A percentile compares a stretch with the other conserved stretches of the same genome.
Evolutionary conservation across 2,329 filamentous ascomycete species (phyloP).

Genomic region (Grosmannia serpens): DNA sequence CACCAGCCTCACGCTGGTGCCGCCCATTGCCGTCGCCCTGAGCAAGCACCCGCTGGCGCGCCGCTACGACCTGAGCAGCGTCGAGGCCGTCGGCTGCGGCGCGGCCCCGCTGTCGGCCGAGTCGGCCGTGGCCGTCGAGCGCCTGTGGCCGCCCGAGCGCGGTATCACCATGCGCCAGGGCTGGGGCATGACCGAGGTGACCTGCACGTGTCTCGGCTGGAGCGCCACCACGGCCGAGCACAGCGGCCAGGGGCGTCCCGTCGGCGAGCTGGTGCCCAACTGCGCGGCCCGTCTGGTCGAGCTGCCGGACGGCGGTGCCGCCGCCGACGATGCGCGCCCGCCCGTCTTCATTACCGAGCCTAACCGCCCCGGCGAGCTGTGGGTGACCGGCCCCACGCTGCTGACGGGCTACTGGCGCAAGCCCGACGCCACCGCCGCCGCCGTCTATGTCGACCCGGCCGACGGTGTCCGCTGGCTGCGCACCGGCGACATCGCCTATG

Average conservation of each 20-base stretch:
- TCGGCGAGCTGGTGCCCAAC: conserved; percentile 61
- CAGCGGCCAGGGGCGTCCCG: conserved; percentile 27
- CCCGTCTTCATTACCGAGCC: conserved; percentile 30
- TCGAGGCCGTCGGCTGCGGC: conserved; percentile 49
- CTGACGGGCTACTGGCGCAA: conserved; percentile 71
- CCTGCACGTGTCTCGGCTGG: conserved; percentile 58
- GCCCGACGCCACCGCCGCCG: conserved; percentile 52
- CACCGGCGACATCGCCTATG: conserved; percentile 63
- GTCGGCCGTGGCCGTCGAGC: conserved; percentile 45
- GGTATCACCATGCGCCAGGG: conserved; percentile 45
- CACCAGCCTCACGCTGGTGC: conserved; percentile 55
- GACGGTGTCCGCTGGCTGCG: conserved; percentile 54
- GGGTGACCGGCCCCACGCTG: conserved; percentile 59
- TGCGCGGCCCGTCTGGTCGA: conserved; percentile 56
- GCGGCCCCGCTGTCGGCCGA: conserved; percentile 58
- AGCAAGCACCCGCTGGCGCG: conserved; percentile 57
- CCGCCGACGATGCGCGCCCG: neutral
- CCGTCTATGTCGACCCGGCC: conserved; percentile 29
- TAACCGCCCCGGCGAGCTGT: conserved; percentile 57
- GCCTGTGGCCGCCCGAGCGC: conserved; percentile 31
- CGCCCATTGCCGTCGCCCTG: conserved; percentile 62
- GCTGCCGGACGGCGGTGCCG: conserved; percentile 26
- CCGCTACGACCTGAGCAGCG: conserved; percentile 56
- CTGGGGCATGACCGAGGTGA: conserved; percentile 82
- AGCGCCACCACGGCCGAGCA: conserved; percentile 32